Conservation (phyloP, 2,329 filamentous ascomycete species). For the Trichoderma atrobrunneum region DNA sequence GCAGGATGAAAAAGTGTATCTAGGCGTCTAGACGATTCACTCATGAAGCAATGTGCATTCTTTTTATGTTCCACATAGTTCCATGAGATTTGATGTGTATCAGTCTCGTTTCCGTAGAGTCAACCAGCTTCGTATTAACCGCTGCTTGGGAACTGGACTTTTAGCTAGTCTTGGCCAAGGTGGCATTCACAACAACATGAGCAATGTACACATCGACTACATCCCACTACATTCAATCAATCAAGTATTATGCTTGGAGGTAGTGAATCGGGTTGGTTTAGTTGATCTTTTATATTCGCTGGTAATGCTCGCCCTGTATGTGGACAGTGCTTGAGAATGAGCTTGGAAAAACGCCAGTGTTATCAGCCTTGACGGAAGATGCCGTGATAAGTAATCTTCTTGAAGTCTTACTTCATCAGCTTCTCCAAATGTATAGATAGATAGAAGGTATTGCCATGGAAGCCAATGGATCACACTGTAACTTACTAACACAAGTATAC, state of each 20-base stretch:
- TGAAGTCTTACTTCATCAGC: not conserved
- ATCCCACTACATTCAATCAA: not conserved
- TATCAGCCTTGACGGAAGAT: too few relatives aligned
- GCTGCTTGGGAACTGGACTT: not conserved
- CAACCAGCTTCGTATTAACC: not conserved
- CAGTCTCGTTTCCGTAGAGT: not conserved
- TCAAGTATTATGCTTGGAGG: not conserved
- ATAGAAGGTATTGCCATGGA: not conserved
- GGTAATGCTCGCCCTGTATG: not conserved
- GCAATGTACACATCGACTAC: not conserved
- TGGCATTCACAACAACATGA: not conserved
- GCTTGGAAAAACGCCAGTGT: not conserved
- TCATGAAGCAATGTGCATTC: not conserved
- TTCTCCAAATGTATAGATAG: not conserved
- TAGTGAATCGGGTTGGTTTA: not conserved
- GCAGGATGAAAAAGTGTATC: not conserved
- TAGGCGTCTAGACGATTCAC: not conserved
- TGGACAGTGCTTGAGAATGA: not conserved
- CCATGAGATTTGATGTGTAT: not conserved
- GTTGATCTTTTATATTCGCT: not conserved
- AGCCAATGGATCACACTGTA: not conserved
- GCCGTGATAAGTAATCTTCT: not conserved
- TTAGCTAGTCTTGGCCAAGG: not conserved
- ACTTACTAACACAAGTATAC: not conserved
- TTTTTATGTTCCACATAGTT: not conserved